phyloP scores from a whole-genome alignment of 2,329 filamentous ascomycete species.

The Drechslera avenae region DNA sequence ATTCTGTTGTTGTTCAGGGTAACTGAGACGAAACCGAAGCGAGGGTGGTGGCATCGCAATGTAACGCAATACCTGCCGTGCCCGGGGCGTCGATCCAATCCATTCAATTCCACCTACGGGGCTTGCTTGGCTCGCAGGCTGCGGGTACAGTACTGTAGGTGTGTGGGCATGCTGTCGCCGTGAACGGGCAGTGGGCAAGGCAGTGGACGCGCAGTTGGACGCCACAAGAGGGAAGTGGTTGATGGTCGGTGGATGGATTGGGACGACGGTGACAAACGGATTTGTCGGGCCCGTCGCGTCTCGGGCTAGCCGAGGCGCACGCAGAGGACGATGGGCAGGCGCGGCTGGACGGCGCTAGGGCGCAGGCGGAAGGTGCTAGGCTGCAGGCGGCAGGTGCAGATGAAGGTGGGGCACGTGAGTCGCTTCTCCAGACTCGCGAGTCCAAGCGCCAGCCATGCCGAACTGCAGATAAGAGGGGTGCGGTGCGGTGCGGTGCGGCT shows the following conservation, averaged over 20 bases:
- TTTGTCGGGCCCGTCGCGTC: constrained; percentile 5
- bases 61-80: constrained; percentile 17
- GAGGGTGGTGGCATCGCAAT: constrained; percentile 16
- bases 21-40: constrained; percentile 19
- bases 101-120: no score
- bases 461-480: constrained; percentile 20
- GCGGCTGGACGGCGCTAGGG: no score
- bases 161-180: no score
- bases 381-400: constrained; percentile 21
- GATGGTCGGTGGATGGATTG: no score
- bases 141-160: no score
- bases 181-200: no score
- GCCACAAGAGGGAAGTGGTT: constrained; percentile 19
- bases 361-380: background rate
- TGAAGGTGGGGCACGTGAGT: constrained; percentile 25
- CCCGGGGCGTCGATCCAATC: no score
- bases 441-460: no score
- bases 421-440: constrained; percentile 16
- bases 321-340: constrained; percentile 1
- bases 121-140: no score
- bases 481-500: background rate
- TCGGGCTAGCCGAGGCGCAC: constrained; percentile 18
- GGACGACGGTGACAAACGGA: constrained; percentile 16
- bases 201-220: constrained; percentile 12
- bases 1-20: constrained; percentile 9